Evolutionary conservation across 495 filamentous ascomycete genomes (phyloP), one percentile per base, ranked within the genome.

Genomic region (Penicillium parvum): DNA sequence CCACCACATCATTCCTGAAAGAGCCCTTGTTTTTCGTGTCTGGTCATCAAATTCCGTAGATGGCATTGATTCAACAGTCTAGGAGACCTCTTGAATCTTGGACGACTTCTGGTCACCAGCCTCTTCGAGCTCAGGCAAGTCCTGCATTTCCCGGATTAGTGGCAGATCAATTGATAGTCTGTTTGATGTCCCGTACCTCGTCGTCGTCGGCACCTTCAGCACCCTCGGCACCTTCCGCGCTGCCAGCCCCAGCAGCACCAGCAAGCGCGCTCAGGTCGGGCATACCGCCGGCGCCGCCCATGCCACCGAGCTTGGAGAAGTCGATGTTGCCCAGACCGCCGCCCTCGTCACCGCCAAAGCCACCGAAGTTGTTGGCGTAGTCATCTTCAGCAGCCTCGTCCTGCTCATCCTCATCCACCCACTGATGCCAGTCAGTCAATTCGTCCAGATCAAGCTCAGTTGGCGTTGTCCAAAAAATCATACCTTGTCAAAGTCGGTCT

Each of bases 351-450:
- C 64, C 79, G 21, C 76, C 84, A 57, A 86, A 77, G 48, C 82
- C 81, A 47, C 76, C 83, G 63, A 91, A 82, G 64, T 77, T 74
- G 61, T 71, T 73, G 55, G 77, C 77, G 50, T 76, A 78, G 61
- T 95, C 88, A 22, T 96, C 89, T 26, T 96, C 91, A 16, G 75
- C 69, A 12, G 72, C 83, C 57, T 84, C 88, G 57, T 96, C 86
- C 72, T 98, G 92, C 77, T 98, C 92, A 65, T 98, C 92, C 81
- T 97, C 92, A 64, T 97, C 94, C 53, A 98, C 90, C 94, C 94
- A 98, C 89, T 88, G 47, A 1, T 36, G 20, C 0, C 20, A 10
- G 19, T 51, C 66, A 43, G 68, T 56, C 40, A 19, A 8, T 8
- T 25, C 7, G 32, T n/a, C 6, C n/a, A 7, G 5, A 23, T 26